Percentiles rank a stretch among this genome's conserved stretches.
Conservation (phyloP, 768 basidiomycete genomes). For the Termitomyces sp. region DNA sequence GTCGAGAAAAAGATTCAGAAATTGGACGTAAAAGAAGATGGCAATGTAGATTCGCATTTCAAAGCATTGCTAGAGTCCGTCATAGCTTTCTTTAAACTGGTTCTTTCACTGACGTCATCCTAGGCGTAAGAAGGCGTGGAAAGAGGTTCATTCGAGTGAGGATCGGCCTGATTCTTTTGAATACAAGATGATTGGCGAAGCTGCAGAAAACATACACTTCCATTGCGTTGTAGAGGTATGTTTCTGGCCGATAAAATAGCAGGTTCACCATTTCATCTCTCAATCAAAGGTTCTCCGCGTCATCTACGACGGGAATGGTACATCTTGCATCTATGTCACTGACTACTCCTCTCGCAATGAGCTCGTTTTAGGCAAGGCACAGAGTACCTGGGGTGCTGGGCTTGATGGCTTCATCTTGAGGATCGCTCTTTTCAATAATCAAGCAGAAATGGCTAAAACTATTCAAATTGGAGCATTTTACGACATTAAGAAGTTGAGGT, state of each 20-base stretch:
- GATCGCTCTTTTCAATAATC: conserved; percentile 47
- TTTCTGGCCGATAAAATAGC: not conserved
- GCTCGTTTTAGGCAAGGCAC: conserved; percentile 28
- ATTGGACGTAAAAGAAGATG: conserved; percentile 36
- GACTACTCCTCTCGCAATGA: conserved; percentile 58
- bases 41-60: conserved; percentile 35
- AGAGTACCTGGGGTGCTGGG: conserved; percentile 38
- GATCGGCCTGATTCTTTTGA: conserved; percentile 31
- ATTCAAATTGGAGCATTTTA: conserved; percentile 41
- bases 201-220: conserved; percentile 39
- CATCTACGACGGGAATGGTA: conserved; percentile 27
- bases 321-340: conserved; percentile 51
- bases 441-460: conserved; percentile 35
- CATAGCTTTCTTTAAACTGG: not conserved
- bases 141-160: conserved; percentile 23
- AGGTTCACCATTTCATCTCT: not conserved
- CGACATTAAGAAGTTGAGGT: conserved; percentile 47
- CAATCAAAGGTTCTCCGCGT: conserved; percentile 45
- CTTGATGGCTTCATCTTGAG: conserved; percentile 51
- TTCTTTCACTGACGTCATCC: conserved; percentile 5
- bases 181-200: conserved; percentile 47
- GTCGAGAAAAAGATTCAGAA: conserved; percentile 40
- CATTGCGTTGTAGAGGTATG: conserved; percentile 59
- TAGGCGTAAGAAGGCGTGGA: conserved; percentile 53
- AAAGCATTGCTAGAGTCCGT: conserved; percentile 51